Percentiles rank a stretch among this genome's conserved stretches.
Evolutionary conservation across 257 asterid species (phyloP).

Genomic region (Petrea volubilis): DNA sequence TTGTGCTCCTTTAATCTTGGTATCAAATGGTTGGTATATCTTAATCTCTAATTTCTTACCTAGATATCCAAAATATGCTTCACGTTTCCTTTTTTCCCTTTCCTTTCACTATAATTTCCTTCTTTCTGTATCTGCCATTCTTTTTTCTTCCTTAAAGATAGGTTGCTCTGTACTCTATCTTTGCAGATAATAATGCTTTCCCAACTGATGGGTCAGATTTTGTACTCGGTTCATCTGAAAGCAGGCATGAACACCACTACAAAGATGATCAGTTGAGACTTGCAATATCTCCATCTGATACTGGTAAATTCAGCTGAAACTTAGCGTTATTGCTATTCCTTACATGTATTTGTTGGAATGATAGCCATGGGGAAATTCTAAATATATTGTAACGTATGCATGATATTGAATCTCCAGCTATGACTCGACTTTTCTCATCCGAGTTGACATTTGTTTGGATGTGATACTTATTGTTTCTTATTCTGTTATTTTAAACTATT

Average conservation of each 20-base stretch:
- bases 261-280: conserved; percentile 20
- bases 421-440: not conserved
- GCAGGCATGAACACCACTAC: conserved; percentile 14
- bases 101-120: not conserved
- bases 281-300: conserved; percentile 30
- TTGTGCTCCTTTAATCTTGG: conserved; percentile 25
- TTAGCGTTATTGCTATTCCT: not conserved
- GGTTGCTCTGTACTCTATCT: not conserved
- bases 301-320: conserved; percentile 33
- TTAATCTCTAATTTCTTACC: conserved; percentile 15
- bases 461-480: not conserved
- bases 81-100: not conserved
- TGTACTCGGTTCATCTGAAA: conserved; percentile 22
- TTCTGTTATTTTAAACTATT: not conserved
- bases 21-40: conserved; percentile 49
- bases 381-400: conserved; percentile 6
- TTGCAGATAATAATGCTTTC: conserved; percentile 29
- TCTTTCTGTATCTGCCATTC: not conserved
- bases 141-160: not conserved
- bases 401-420: not conserved
- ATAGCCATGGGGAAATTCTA: no score
- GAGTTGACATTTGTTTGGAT: not conserved
- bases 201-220: conserved; percentile 17
- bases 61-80: not conserved
- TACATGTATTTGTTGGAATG: not conserved